Conservation (phyloP, 352 stramenopile species). For the Globisporangium nunn region DNA sequence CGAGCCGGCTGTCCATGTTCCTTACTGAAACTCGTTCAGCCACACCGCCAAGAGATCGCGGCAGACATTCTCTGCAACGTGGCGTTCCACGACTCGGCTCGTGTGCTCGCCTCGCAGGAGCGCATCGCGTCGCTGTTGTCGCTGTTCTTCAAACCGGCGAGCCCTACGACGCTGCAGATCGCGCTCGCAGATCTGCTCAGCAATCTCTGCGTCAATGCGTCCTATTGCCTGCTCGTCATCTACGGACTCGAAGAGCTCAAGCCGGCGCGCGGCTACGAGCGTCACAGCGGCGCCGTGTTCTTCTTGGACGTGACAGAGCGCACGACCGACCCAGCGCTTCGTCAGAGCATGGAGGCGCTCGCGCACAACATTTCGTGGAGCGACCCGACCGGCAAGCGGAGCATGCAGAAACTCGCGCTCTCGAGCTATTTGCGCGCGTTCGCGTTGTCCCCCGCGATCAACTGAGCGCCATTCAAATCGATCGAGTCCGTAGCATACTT, state of each 20-base stretch:
- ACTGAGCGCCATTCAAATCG: background rate
- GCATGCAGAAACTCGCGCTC: constrained; percentile 57
- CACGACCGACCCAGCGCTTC: constrained; percentile 27
- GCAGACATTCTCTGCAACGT: constrained; percentile 41
- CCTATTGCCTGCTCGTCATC: constrained; percentile 44
- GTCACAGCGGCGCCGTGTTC: constrained; percentile 54
- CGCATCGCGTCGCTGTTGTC: constrained; percentile 24
- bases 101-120: constrained; percentile 16
- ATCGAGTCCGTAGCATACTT: too few species aligned
- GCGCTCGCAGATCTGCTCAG: constrained; percentile 46
- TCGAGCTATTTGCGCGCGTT: constrained; percentile 60
- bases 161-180: constrained; percentile 21
- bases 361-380: constrained; percentile 75
- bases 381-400: constrained; percentile 54
- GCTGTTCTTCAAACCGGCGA: constrained; percentile 21
- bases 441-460: constrained; percentile 27
- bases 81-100: constrained; percentile 12
- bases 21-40: background rate
- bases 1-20: background rate
- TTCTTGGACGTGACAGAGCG: constrained; percentile 44
- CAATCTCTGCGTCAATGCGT: constrained; percentile 49
- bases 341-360: constrained; percentile 53
- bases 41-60: constrained; percentile 21
- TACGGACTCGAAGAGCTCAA: constrained; percentile 63
- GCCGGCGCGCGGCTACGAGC: constrained; percentile 19